Evolutionary conservation across 169 alveolate genomes (phyloP), one percentile per base, ranked within the genome.

Genomic region (Eimeria praecox): DNA sequence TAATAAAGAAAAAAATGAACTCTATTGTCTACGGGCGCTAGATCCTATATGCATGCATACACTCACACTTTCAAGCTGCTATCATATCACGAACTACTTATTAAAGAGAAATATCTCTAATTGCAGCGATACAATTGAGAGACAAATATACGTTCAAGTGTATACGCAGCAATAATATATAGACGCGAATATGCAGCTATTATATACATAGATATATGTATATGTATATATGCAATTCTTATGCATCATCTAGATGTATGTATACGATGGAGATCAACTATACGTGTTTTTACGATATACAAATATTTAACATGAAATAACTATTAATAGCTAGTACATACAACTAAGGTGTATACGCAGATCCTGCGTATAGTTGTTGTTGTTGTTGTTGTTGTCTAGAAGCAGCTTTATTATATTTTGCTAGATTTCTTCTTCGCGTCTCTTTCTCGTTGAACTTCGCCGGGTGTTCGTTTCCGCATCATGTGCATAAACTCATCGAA

Each of bases 401-500:
- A n/a, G 69, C 69, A 59, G 1, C 30, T 59, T 59, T 20, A n/a
- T 59, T n/a, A 59, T 59, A 59, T 20, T 22, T 59, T 59, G 30
- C 69, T 71, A 18, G 82, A 35, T 42, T 33, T 27, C 35, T 46
- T 9, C 75, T 22, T 18, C 82, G 90, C 35, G 90, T 46, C 78
- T 20, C 90, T 12, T 42, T 56, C 82, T 20, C 90, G 18, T 16
- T 71, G 69, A 49, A 52, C 77, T 16, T 91, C 95, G 33, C 90
- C 44, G 4, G 95, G 95, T 0, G 85, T 83, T 73, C 86, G 90
- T 69, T 89, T 86, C 59, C 96, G 16, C 96, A 95, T 95, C 96
- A 95, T 95, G 83, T 87, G 75, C 95, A 95, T 89, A 56, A 95
- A 95, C 94, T 95, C 96, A 40, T 95, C 95, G 71, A 95, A 95